These are phyloP conservation scores for Xylariaceae sp. DNA, from an alignment of 2,329 filamentous ascomycete genomes.

Conservation along the genomic window DNA sequence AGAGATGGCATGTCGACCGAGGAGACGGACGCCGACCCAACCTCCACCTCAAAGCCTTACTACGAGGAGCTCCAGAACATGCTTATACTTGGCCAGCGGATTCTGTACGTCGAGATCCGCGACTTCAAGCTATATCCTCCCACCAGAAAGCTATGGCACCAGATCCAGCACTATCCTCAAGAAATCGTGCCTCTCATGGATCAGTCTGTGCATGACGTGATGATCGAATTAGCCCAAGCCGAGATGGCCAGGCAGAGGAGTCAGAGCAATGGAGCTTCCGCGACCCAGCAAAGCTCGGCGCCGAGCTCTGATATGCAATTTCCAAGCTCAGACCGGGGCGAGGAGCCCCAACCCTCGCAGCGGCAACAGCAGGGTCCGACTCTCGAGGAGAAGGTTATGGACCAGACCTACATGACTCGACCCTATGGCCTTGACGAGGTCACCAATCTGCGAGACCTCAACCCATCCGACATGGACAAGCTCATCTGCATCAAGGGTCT, in stretches of 20 bases:
- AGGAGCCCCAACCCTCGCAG: slow-evolving; percentile 36
- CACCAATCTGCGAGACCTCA: slow-evolving; percentile 88
- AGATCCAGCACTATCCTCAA: slow-evolving; percentile 86
- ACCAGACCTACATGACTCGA: slow-evolving; percentile 74
- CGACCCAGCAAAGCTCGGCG: slow-evolving; percentile 48
- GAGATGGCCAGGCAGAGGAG: slow-evolving; percentile 63
- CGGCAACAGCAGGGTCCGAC: slow-evolving; percentile 42
- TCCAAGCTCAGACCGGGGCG: slow-evolving; percentile 69
- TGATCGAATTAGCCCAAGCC: slow-evolving; percentile 79
- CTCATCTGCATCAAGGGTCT: slow-evolving; percentile 91
- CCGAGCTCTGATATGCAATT: slow-evolving; percentile 69
- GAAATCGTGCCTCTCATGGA: slow-evolving; percentile 98
- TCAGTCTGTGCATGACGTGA: slow-evolving; percentile 84
- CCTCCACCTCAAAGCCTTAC: slow-evolving; percentile 74
- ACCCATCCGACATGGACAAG: slow-evolving; percentile 93
- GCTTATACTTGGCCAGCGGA: slow-evolving; percentile 75
- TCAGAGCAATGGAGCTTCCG: slow-evolving; percentile 24
- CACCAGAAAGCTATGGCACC: slow-evolving; percentile 90
- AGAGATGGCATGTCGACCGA: slow-evolving; percentile 74
- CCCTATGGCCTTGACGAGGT: slow-evolving; percentile 82
- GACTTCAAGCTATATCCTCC: slow-evolving; percentile 91
- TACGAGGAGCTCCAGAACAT: slow-evolving; percentile 81
- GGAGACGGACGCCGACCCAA: slow-evolving; percentile 61
- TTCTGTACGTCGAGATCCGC: slow-evolving; percentile 78
- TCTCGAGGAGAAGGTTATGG: slow-evolving; percentile 73